phyloP scores from a whole-genome alignment of 257 asterid species.

The Ajuga chamaepitys region DNA sequence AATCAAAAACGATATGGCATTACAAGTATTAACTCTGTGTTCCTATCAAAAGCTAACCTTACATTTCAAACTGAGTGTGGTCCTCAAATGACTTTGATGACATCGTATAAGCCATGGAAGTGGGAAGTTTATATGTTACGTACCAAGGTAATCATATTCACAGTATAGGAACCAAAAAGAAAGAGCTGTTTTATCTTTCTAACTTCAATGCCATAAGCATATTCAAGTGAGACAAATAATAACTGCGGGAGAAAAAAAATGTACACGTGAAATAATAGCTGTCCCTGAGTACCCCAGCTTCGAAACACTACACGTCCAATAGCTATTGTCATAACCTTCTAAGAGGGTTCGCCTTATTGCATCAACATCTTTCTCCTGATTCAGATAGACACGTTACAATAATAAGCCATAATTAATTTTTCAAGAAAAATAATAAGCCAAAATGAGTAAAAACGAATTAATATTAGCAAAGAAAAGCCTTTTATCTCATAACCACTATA shows the following conservation, averaged over 20 bases:
- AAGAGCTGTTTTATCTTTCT: neutral
- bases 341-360: conserved; percentile 54
- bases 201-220: neutral
- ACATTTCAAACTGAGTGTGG: neutral
- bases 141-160: neutral
- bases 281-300: conserved; percentile 95
- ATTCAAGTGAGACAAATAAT: neutral
- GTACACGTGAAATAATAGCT: conserved; percentile 88
- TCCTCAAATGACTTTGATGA: neutral
- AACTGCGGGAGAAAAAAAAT: conserved; percentile 6
- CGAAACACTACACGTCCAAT: conserved; percentile 87
- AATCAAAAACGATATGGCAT: no score
- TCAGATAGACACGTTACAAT: conserved; percentile 18
- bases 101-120: neutral
- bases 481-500: neutral
- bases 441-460: neutral
- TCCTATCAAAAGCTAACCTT: no score
- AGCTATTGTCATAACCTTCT: conserved; percentile 74
- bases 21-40: no score
- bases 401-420: neutral
- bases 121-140: neutral
- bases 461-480: neutral
- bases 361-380: conserved; percentile 88
- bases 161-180: neutral
- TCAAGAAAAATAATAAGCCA: neutral